Conservation (phyloP, 371 early-diverging fungal genomes). For the Mortierella sp. region DNA sequence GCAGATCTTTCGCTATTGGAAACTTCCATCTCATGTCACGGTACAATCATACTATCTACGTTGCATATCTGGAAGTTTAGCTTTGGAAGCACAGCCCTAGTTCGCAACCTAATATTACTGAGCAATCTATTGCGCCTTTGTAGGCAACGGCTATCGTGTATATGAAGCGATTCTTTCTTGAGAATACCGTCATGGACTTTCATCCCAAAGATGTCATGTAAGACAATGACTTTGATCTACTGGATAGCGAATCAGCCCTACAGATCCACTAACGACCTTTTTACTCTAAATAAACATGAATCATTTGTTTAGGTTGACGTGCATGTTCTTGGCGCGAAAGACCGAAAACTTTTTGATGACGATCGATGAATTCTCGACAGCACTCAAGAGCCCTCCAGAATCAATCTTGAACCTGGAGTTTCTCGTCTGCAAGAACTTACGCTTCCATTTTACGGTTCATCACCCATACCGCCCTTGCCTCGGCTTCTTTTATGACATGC, state of each 20-base stretch:
- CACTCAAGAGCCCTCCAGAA: slow-evolving; percentile 49
- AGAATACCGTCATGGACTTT: slow-evolving; percentile 91
- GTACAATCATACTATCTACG: slow-evolving; percentile 38
- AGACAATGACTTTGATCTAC: neutral
- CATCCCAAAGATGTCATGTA: slow-evolving; percentile 88
- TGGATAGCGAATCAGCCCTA: too few species aligned
- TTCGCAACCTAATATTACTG: neutral
- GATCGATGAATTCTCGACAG: slow-evolving; percentile 76
- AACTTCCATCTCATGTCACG: slow-evolving; percentile 69
- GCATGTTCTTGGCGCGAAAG: slow-evolving; percentile 90
- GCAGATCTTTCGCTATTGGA: slow-evolving; percentile 62
- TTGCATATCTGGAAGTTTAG: too few species aligned
- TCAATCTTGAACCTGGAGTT: slow-evolving; percentile 78
- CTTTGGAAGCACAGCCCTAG: neutral
- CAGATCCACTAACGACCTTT: too few species aligned
- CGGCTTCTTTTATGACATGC: slow-evolving; percentile 89
- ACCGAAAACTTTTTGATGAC: slow-evolving; percentile 83
- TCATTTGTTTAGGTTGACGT: slow-evolving; percentile 71
- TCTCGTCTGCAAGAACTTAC: slow-evolving; percentile 81
- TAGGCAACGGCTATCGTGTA: slow-evolving; percentile 92
- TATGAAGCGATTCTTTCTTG: slow-evolving; percentile 92
- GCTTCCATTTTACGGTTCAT: slow-evolving; percentile 87
- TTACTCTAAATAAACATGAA: too few species aligned
- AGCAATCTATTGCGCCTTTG: neutral
- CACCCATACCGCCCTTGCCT: slow-evolving; percentile 88